Evolutionary conservation across 495 filamentous ascomycete genomes (phyloP).

Genomic region (Trichoderma reesei): DNA sequence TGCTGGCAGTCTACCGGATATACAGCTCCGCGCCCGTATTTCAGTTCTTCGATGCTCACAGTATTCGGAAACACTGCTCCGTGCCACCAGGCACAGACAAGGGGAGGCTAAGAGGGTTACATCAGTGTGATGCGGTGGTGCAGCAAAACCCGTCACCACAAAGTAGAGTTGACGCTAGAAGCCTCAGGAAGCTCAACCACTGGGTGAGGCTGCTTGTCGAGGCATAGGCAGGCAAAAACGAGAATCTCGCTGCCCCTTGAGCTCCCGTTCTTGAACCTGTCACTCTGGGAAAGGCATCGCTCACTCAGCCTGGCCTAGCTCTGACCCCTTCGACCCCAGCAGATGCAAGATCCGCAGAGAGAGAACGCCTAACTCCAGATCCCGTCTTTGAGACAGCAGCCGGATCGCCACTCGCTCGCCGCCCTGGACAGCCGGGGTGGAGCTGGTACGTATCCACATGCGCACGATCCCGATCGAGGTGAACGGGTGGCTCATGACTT

Average conservation of each 20-base stretch:
- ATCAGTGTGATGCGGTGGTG: constrained; percentile 8
- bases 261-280: background rate
- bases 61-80: background rate
- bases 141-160: background rate
- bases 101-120: background rate
- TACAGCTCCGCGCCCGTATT: background rate
- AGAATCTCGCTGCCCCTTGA: no score
- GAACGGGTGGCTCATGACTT: background rate
- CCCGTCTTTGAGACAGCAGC: background rate
- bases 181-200: background rate
- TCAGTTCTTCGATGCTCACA: background rate
- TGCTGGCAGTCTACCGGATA: background rate
- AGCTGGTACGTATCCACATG: background rate
- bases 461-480: constrained; percentile 4
- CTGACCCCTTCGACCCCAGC: background rate
- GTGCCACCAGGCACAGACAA: background rate
- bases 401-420: background rate
- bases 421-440: background rate
- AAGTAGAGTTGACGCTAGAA: background rate
- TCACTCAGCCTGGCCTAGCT: background rate
- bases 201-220: background rate
- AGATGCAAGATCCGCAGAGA: background rate
- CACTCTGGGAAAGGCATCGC: background rate
- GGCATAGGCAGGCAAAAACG: background rate
- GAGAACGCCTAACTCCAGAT: background rate